Base-by-base conservation (phyloP, 2,329 filamentous ascomycete genomes). In the Penicillium rolfsii region DNA sequence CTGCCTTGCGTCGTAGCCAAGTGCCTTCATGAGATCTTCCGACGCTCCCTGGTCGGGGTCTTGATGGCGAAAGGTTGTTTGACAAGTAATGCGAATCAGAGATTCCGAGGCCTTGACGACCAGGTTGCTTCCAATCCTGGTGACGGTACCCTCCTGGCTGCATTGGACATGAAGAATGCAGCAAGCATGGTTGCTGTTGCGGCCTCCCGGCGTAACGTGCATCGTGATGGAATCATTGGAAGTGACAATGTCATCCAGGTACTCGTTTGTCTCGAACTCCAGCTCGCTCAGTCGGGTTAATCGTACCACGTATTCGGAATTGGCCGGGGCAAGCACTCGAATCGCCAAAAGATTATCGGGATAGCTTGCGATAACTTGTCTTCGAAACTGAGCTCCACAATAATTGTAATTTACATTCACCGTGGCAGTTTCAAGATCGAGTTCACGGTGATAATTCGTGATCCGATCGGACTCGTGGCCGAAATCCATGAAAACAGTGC, bases 231-330 rank as follows among this genome's bases (percentile, higher is more conserved):
- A 71, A 48, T 70, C 67, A 30, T 72, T 66, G 1, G 52, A 61
- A 12, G 71, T 70, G 43, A 35, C 55, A 8, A 80, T 59, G 16
- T 75, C 75, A 61, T 80, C 78, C 22, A 80, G 67, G 59, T 78
- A 81, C 60, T 81, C 79, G 61, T 80, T 78, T 1, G 76, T 78
- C 63, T 81, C 79, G 65, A 74, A 79, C 53, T 80, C 78, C 12
- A 76, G 63, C 57, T 81, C 78, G 54, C 79, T 77, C 58, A 77
- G 70, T 4, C 79, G 75, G 45, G 64, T 69, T 19, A 73, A 54
- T 6, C 71, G 64, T 14, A 77, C 70, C 9, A 77, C 65, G 58
- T 75, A 73, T 4, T 77, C 66, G 2, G 66, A 59, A 5, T 62
- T 57, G 12, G 60, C 54, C 1, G 67, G 66, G 19, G 73, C 67